phyloP scores from a whole-genome alignment of 2,329 filamentous ascomycete genomes.

The Dothistroma pini region DNA sequence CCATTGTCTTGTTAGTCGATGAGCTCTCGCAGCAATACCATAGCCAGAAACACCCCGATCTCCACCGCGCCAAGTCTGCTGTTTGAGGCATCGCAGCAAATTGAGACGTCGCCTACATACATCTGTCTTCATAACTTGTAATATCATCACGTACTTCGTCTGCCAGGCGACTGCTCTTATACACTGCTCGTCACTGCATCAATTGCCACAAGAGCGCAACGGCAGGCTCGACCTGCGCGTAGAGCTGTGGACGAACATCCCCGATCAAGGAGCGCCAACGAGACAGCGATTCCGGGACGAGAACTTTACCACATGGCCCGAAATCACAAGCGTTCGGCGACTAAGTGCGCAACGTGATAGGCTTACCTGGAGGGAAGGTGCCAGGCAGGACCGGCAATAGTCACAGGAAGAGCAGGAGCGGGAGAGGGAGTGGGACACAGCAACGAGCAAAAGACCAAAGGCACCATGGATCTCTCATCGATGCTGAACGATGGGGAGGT shows the following conservation, averaged over 20 bases:
- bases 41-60: not conserved
- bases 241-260: not conserved
- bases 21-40: not conserved
- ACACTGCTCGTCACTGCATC: not conserved
- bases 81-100: conserved; percentile 4
- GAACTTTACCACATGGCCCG: not conserved
- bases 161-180: not conserved
- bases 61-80: conserved; percentile 2
- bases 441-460: not conserved
- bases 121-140: not conserved
- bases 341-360: not conserved
- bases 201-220: not conserved
- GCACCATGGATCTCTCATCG: conserved; percentile 32
- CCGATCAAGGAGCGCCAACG: not conserved
- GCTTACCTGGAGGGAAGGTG: not conserved
- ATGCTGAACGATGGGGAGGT: conserved; percentile 34
- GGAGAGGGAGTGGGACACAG: conserved; percentile 5
- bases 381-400: not conserved
- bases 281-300: not conserved
- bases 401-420: not conserved
- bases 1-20: not conserved
- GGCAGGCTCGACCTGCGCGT: conserved; percentile 2
- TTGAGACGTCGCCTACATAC: not conserved
- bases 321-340: not conserved
- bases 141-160: not conserved